Evolutionary conservation across 2,329 filamentous ascomycete species (phyloP), one percentile per base, ranked within the genome.

Genomic region (Pseudofabraea citricarpa): DNA sequence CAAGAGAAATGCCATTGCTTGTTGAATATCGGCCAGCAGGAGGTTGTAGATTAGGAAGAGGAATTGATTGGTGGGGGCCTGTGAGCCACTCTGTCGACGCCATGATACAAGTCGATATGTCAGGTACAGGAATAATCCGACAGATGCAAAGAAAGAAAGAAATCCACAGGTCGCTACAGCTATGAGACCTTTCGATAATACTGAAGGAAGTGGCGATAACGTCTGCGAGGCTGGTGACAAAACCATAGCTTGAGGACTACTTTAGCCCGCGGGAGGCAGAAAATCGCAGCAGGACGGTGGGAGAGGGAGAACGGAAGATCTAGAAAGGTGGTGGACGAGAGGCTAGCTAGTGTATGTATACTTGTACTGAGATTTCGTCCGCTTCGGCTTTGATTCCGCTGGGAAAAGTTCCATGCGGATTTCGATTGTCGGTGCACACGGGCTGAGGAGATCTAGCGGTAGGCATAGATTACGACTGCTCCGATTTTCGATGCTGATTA

Each of bases 21-120:
- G 83, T 54, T 83, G 77, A 43, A 85, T 72, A 53, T 87, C 83
- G 46, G 83, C 82, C 18, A 84, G 63, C 5, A 87, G 66, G 0
- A 87, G 72, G 57, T 87, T 87, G 58, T 84, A 77, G 45, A 87
- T 82, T 4, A 87, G 69, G 0, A 87, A 67, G 21, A 86, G 71
- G 55, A 86, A 84, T 60, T 87, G 83, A 51, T 85, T 86, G 0
- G 72, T 72, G 5, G 68, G 64, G 16, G 41, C 32, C 16, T 52
- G 43, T 5, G 37, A 19, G 15, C 31, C 42, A 1, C 40, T 36
- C 13, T 50, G 49, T 9, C 39, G 44, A 19, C 42, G 50, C 58
- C 57, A 60, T 24, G 50, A 43, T 18, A 61, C 47, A 3, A 62
- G 46, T 22, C 54, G 53, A 49, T 66, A 73, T 26, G 59, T 64